Evolutionary conservation across 2,329 filamentous ascomycete species (phyloP).

Genomic region (Colletotrichum sp.): DNA sequence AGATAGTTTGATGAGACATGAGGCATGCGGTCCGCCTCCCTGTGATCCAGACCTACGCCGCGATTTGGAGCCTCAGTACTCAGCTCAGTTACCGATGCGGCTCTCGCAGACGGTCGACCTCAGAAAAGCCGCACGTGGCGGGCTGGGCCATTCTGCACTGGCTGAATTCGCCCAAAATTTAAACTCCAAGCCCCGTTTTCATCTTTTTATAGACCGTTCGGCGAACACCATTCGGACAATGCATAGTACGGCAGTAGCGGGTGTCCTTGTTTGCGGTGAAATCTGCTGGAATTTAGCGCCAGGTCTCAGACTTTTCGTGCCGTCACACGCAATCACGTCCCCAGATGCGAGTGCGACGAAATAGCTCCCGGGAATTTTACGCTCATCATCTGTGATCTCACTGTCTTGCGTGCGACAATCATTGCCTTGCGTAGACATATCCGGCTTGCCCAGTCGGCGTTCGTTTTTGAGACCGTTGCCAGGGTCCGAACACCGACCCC

Average conservation of each 20-base stretch:
- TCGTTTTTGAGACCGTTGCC: background rate
- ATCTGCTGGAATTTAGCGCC: background rate
- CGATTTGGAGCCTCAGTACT: background rate
- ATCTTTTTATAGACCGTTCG: background rate
- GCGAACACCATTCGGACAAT: background rate
- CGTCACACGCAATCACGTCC: background rate
- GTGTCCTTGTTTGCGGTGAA: background rate
- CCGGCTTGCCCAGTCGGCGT: background rate
- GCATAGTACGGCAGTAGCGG: background rate
- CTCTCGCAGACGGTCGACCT: background rate
- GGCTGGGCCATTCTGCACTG: background rate
- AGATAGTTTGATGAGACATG: background rate
- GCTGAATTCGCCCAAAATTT: background rate
- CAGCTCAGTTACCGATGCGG: background rate
- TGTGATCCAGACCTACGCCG: background rate
- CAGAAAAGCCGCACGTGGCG: background rate
- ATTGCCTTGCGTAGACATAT: background rate
- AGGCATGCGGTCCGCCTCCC: background rate
- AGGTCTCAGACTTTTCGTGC: background rate
- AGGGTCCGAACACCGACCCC: background rate
- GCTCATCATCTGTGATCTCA: background rate
- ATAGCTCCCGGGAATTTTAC: background rate
- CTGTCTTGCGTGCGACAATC: background rate
- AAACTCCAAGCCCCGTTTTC: background rate
- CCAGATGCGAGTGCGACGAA: background rate